Conservation (phyloP, 768 basidiomycete genomes). For the Pleurotus cornucopiae region DNA sequence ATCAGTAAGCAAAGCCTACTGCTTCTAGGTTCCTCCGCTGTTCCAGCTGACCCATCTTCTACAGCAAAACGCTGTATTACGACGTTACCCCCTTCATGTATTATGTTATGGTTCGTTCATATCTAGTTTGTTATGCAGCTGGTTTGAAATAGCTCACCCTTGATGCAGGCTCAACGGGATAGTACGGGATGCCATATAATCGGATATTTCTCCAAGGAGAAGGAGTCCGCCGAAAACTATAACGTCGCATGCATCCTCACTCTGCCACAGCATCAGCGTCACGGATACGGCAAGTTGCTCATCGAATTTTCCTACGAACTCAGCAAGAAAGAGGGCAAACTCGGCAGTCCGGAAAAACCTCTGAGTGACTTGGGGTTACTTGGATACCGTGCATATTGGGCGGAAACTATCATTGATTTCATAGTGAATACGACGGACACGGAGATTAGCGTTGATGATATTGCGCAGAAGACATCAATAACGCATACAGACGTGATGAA, state of each 20-base stretch:
- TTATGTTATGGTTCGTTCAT: constrained; percentile 85
- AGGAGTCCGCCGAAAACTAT: constrained; percentile 96
- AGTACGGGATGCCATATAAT: constrained; percentile 89
- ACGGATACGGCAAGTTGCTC: constrained; percentile 90
- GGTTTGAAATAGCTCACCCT: constrained; percentile 8
- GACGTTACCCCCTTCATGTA: constrained; percentile 99
- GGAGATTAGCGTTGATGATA: constrained; percentile 92
- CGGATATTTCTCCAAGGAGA: constrained; percentile 99
- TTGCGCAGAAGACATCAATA: constrained; percentile 92
- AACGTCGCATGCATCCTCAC: constrained; percentile 99
- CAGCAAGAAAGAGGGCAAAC: constrained; percentile 92
- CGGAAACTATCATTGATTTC: constrained; percentile 91
- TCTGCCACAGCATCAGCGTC: constrained; percentile 96
- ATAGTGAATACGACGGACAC: constrained; percentile 70
- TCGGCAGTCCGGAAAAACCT: constrained; percentile 97
- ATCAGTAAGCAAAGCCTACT: constrained; percentile 65
- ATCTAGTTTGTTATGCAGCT: constrained; percentile 12
- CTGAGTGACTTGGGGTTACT: constrained; percentile 91
- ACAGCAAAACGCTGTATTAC: constrained; percentile 96
- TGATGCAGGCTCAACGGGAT: constrained; percentile 71
- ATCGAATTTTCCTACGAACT: constrained; percentile 99
- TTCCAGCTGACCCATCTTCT: constrained; percentile 17
- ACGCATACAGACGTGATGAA: constrained; percentile 97
- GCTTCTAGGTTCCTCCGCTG: constrained; percentile 8
- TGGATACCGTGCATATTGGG: constrained; percentile 95